Evolutionary conservation across 1,284 basidiomycete genomes (phyloP), one percentile per base, ranked within the genome.

Genomic region (Amylostereum areolatum): DNA sequence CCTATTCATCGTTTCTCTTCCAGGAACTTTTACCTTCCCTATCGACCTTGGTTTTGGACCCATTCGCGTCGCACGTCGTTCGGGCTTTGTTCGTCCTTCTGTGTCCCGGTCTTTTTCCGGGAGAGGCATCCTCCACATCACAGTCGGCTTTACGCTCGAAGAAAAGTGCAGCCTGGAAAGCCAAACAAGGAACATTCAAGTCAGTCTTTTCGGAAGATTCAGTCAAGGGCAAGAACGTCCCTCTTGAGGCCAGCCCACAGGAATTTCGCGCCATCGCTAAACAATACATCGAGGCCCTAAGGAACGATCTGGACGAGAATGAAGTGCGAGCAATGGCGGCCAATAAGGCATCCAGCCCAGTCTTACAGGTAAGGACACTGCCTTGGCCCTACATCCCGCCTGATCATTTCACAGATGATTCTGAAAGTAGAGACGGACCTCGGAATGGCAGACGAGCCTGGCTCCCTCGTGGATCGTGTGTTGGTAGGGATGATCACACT

Each of bases 31-130:
- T 83, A 1, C 81, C 86, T 1, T 67, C 67, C 4, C 69, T 93
- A 27, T 68, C 81, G 0, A 69, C 72, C 4, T 75, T 95, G 31
- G 67, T 94, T 33, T 80, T 85, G 68, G 83, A 94, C 59, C 83
- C 86, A 18, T 94, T 93, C 60, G 92, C 85, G 28, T 93, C 93
- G 0, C 94, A 96, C 57, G 89, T 92, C 35, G 57, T 95, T 44
- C 84, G 92, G 34, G 81, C 86, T 12, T 68, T 97, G 1, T 75
- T 97, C 5, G 64, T 86, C 5, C 73, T 96, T 31, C 73, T 96
- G 18, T 84, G 80, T 12, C 83, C 85, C 1, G 70, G 74, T 45
- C 64, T 77, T 18, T 66, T 72, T 11, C 59, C 66, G 5, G 62
- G 66, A 3, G 66, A 73, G 6, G 25, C 35, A 3, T 39, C 66